A percentile compares a stretch with the other conserved stretches of the same genome.
phyloP scores from a whole-genome alignment of 345 rosid genomes.

The Lepidium didymum region DNA sequence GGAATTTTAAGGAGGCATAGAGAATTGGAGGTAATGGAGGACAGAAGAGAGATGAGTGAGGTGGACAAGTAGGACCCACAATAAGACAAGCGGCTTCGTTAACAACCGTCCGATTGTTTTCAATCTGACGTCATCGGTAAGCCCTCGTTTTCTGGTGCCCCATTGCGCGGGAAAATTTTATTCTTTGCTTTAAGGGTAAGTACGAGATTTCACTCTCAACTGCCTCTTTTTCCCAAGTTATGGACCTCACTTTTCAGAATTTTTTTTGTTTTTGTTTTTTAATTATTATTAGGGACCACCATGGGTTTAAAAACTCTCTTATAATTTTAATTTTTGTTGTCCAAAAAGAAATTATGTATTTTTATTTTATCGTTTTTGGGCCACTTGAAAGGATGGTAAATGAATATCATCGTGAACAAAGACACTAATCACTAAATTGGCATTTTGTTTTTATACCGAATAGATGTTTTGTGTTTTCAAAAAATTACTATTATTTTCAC shows the following conservation, averaged over 20 bases:
- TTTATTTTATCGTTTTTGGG: not conserved
- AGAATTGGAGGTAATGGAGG: conserved; percentile 6
- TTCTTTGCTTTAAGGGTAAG: not conserved
- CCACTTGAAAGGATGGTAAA: not conserved
- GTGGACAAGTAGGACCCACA: conserved; percentile 25
- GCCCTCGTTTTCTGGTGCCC: conserved; percentile 12
- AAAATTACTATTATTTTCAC: not conserved
- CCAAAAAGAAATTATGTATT: not conserved
- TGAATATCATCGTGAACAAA: not conserved
- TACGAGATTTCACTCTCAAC: not conserved
- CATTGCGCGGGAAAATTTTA: conserved; percentile 25
- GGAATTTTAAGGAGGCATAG: not conserved
- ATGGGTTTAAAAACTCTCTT: not conserved
- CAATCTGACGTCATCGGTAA: conserved; percentile 7
- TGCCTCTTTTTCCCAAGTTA: conserved; percentile 5
- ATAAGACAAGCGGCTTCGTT: conserved; percentile 14
- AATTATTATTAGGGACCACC: conserved; percentile 7
- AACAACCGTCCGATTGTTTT: conserved; percentile 25
- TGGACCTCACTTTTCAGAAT: conserved; percentile 19
- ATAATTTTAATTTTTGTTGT: not conserved
- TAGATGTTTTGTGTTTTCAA: conserved; percentile 18
- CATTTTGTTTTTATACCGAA: conserved; percentile 9
- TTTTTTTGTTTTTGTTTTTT: not conserved
- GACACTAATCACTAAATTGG: conserved; percentile 14
- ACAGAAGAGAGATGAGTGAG: conserved; percentile 18